Evolutionary conservation across 176 grass and related monocot species (phyloP).

Genomic region (Musa acuminata): DNA sequence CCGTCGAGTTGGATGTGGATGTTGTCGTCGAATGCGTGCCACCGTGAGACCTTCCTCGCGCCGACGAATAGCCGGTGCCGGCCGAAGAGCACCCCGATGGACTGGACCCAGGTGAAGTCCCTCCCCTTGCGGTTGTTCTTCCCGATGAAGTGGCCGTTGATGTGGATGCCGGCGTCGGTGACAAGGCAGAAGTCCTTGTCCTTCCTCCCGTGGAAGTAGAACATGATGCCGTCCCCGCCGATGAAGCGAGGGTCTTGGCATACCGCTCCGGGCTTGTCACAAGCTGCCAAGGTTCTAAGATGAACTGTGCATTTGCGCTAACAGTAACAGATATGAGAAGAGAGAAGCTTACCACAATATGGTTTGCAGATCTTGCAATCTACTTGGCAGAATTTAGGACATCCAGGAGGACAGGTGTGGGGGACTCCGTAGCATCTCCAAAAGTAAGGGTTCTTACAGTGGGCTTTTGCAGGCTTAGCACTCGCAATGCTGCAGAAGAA

Average conservation of each 20-base stretch:
- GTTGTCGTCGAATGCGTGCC: neutral
- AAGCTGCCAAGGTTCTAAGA: neutral
- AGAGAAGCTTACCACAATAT: slow-evolving; percentile 22
- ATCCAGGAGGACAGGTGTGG: slow-evolving; percentile 31
- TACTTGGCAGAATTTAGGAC: slow-evolving; percentile 28
- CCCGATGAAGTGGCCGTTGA: slow-evolving; percentile 16
- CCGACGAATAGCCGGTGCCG: neutral
- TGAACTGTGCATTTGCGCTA: too few relatives aligned
- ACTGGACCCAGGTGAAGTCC: slow-evolving; percentile 21
- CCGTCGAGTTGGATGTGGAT: slow-evolving; percentile 1
- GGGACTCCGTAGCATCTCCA: slow-evolving; percentile 33
- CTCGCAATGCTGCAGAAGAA: too few relatives aligned
- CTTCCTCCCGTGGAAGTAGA: slow-evolving; percentile 20
- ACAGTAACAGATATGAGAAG: neutral
- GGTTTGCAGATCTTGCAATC: slow-evolving; percentile 36
- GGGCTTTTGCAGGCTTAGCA: slow-evolving; percentile 10
- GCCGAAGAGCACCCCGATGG: neutral
- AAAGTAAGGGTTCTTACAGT: slow-evolving; percentile 30
- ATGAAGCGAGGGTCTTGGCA: slow-evolving; percentile 18
- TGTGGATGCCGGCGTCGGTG: neutral
- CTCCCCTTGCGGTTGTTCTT: slow-evolving; percentile 8
- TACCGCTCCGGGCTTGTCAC: slow-evolving; percentile 5
- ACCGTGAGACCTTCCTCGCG: slow-evolving; percentile 3
- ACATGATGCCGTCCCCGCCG: slow-evolving; percentile 7
- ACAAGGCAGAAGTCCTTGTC: slow-evolving; percentile 15